Evolutionary conservation across 2,329 filamentous ascomycete species (phyloP).

Genomic region (Colletotrichum sp.): DNA sequence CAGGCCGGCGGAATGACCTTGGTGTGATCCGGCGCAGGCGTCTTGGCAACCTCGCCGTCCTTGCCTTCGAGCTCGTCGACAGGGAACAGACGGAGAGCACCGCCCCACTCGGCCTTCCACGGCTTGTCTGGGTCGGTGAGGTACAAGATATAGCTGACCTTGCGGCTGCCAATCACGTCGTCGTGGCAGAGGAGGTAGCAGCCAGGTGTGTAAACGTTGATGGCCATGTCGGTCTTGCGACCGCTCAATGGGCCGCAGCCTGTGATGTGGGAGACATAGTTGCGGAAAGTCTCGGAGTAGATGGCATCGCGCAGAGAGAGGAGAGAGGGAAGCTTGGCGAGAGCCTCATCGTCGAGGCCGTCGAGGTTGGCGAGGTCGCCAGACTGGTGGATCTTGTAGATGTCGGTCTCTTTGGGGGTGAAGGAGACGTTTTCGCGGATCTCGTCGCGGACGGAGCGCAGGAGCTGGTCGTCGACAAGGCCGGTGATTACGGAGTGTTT

Average conservation of each 20-base stretch:
- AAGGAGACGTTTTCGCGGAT: conserved; percentile 92
- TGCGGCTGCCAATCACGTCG: conserved; percentile 96
- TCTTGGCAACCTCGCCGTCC: conserved; percentile 77
- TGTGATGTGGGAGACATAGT: conserved; percentile 87
- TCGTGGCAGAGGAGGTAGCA: conserved; percentile 97
- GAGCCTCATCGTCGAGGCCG: conserved; percentile 84
- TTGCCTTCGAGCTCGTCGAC: conserved; percentile 67
- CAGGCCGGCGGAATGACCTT: conserved; percentile 92
- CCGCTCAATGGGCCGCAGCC: conserved; percentile 87
- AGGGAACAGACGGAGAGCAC: conserved; percentile 87
- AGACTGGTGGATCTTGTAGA: conserved; percentile 99
- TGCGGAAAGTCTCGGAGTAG: conserved; percentile 88
- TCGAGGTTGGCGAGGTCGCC: conserved; percentile 97
- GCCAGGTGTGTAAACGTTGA: conserved; percentile 97
- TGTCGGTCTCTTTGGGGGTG: conserved; percentile 98
- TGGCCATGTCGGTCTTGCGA: conserved; percentile 97
- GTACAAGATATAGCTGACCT: conserved; percentile 97
- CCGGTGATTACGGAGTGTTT: conserved; percentile 89
- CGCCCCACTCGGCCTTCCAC: conserved; percentile 93
- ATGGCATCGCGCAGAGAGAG: conserved; percentile 90
- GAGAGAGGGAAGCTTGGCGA: conserved; percentile 87
- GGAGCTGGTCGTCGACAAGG: conserved; percentile 79
- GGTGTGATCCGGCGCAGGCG: conserved; percentile 78
- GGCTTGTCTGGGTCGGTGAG: conserved; percentile 88
- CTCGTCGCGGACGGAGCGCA: conserved; percentile 86